Percentiles rank a stretch among this genome's conserved stretches.
These are phyloP conservation scores for Termitomyces sp. DNA, from an alignment of 768 basidiomycete genomes.

Conservation along the genomic window DNA sequence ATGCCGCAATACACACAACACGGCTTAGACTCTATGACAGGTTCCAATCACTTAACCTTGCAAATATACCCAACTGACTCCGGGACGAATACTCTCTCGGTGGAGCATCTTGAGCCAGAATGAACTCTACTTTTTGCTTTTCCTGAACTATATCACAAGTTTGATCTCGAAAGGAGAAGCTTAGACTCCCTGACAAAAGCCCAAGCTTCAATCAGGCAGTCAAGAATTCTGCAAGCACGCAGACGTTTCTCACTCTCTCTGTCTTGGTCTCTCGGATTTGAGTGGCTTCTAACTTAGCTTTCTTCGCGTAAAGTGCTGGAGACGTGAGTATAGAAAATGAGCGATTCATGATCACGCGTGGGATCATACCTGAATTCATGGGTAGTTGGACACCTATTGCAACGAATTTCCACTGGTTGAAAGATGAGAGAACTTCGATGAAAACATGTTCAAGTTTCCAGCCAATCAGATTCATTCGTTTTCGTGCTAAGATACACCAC, in stretches of 20 bases:
- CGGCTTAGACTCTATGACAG: too few relatives aligned
- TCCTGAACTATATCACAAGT: not conserved
- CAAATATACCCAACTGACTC: not conserved
- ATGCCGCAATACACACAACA: not conserved
- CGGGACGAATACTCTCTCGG: not conserved
- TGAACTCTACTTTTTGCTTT: not conserved
- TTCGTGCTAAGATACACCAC: not conserved
- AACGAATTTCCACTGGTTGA: not conserved
- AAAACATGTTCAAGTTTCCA: not conserved
- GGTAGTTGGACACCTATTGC: not conserved
- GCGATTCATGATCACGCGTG: not conserved
- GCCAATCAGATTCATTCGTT: not conserved
- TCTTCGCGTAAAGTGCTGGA: too few relatives aligned
- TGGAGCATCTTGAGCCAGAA: not conserved
- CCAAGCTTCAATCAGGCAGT: too few relatives aligned
- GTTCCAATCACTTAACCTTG: not conserved
- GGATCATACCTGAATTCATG: not conserved
- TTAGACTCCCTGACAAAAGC: not conserved
- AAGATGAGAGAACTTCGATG: not conserved
- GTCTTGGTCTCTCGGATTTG: not conserved
- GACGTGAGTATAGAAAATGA: not conserved
- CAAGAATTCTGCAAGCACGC: too few relatives aligned
- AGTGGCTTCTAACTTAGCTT: too few relatives aligned
- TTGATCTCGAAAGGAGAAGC: not conserved
- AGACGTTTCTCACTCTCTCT: not conserved